Evolutionary conservation across 1,284 basidiomycete species (phyloP).

Genomic region (Pseudozyma sp.): DNA sequence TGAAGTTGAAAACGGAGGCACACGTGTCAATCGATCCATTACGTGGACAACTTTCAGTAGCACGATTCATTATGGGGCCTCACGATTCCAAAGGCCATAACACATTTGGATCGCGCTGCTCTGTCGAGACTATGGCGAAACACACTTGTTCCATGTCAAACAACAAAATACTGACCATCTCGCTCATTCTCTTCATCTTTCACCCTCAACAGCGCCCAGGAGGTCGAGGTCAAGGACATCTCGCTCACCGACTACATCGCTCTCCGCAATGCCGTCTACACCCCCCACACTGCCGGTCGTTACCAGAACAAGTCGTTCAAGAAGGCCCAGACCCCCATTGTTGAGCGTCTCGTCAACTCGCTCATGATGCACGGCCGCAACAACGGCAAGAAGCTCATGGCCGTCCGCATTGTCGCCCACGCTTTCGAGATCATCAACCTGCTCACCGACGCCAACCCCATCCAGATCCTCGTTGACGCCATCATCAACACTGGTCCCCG

Average conservation of each 20-base stretch:
- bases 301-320: constrained; percentile 99
- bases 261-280: constrained; percentile 96
- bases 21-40: no score
- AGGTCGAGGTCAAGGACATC: constrained; percentile 99
- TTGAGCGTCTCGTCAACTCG: constrained; percentile 98
- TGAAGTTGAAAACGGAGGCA: no score
- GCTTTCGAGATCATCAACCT: constrained; percentile 99
- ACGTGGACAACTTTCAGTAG: no score
- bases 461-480: constrained; percentile 97
- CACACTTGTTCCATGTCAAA: background rate
- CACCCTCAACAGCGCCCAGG: constrained; percentile 69
- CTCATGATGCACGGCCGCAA: constrained; percentile 99
- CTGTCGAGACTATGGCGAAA: background rate
- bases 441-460: constrained; percentile 99
- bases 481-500: constrained; percentile 99
- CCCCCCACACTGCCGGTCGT: constrained; percentile 96
- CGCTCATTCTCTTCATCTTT: constrained; percentile 17
- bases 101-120: background rate
- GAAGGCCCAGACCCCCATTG: constrained; percentile 99
- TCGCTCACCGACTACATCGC: constrained; percentile 88
- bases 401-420: constrained; percentile 99
- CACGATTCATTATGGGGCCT: no score
- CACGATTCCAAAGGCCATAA: no score
- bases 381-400: constrained; percentile 99
- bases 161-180: background rate